Conservation (phyloP, 345 rosid species). For the Corymbia maculata region DNA sequence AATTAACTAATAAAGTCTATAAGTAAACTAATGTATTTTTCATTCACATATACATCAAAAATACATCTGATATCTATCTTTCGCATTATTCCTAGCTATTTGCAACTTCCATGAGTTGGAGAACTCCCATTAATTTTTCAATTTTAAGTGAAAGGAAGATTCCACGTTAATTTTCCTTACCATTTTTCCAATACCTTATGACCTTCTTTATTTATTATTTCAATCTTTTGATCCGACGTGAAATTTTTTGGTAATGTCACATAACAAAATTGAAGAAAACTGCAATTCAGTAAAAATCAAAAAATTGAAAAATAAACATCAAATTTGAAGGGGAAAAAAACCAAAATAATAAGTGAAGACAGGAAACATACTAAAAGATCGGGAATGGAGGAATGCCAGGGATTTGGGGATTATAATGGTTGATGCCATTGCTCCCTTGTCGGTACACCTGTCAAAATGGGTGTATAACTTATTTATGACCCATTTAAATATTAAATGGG, state of each 20-base stretch:
- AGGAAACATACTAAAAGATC: not conserved
- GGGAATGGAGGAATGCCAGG: not conserved
- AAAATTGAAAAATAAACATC: not conserved
- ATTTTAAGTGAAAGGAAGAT: no score
- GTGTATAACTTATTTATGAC: no score
- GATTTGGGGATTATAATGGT: not conserved
- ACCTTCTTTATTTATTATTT: not conserved
- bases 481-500: no score
- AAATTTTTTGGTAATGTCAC: not conserved
- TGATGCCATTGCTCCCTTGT: not conserved
- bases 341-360: not conserved
- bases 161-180: not conserved
- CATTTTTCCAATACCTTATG: not conserved
- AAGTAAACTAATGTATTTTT: no score
- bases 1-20: rapidly evolving
- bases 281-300: not conserved
- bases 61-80: no score
- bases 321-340: not conserved
- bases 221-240: not conserved
- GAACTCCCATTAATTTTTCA: not conserved
- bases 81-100: not conserved
- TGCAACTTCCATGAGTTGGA: not conserved
- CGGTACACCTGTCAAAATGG: no score
- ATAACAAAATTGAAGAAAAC: not conserved
- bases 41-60: not conserved